phyloP scores from a whole-genome alignment of 306 rosid genomes.

The Pyrus pyrifolia region DNA sequence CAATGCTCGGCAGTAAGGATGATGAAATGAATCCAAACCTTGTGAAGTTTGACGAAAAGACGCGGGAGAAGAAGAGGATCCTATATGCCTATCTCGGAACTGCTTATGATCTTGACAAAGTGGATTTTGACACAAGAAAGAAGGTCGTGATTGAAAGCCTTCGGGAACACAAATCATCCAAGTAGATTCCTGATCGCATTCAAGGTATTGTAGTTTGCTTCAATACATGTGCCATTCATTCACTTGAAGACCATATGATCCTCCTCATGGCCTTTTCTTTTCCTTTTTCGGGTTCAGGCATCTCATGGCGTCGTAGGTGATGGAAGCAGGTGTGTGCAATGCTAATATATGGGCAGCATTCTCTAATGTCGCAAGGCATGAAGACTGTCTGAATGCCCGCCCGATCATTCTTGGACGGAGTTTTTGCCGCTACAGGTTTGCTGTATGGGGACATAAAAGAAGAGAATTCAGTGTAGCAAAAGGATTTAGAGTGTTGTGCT shows the following conservation, averaged over 20 bases:
- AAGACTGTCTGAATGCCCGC: slow-evolving; percentile 1
- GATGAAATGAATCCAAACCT: slow-evolving; percentile 82
- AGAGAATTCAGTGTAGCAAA: neutral
- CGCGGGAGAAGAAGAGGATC: slow-evolving; percentile 64
- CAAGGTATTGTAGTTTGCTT: slow-evolving; percentile 23
- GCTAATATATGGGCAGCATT: slow-evolving; percentile 9
- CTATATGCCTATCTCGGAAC: slow-evolving; percentile 89
- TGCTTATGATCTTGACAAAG: slow-evolving; percentile 76
- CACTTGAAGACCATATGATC: neutral
- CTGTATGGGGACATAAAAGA: neutral
- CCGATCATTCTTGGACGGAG: neutral
- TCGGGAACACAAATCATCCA: slow-evolving; percentile 53
- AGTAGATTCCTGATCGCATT: slow-evolving; percentile 24
- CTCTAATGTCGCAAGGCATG: neutral
- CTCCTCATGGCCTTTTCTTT: neutral
- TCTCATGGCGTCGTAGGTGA: slow-evolving; percentile 9
- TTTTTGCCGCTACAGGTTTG: slow-evolving; percentile 3
- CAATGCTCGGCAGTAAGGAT: slow-evolving; percentile 55
- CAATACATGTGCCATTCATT: neutral
- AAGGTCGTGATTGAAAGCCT: slow-evolving; percentile 63
- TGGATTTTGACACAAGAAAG: slow-evolving; percentile 90
- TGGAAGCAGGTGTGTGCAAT: slow-evolving; percentile 14
- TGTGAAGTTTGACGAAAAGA: slow-evolving; percentile 59
- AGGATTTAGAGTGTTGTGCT: neutral
- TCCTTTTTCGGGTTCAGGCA: neutral